phyloP scores from a whole-genome alignment of 2,329 filamentous ascomycete genomes.

The Penicillium capsulatum region DNA sequence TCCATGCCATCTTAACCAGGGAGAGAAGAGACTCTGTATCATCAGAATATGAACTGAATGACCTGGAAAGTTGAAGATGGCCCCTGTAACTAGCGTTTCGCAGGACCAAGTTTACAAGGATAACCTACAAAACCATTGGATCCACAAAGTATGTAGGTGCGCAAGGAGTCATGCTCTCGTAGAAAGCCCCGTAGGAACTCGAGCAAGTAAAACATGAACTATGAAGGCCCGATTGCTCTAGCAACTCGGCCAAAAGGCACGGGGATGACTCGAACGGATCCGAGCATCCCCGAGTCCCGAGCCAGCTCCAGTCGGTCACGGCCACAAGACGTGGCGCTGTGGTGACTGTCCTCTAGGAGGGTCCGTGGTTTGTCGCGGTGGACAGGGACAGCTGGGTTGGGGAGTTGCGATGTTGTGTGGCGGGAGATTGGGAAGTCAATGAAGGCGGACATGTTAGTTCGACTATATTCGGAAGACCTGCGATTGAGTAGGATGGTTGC shows the following conservation, averaged over 20 bases:
- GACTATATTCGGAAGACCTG: no score
- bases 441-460: not conserved
- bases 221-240: conserved; percentile 44
- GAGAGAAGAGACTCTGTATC: no score
- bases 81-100: no score
- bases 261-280: conserved; percentile 11
- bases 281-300: conserved; percentile 24
- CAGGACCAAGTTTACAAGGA: no score
- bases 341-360: conserved; percentile 36
- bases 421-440: not conserved
- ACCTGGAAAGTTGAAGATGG: no score
- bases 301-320: conserved; percentile 42
- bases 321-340: conserved; percentile 41
- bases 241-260: conserved; percentile 28
- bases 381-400: conserved; percentile 36
- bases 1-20: no score
- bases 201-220: conserved; percentile 42
- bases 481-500: no score
- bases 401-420: conserved; percentile 24
- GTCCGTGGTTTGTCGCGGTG: conserved; percentile 24
- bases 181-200: conserved; percentile 19
- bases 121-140: no score
- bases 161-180: conserved; percentile 48
- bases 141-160: conserved; percentile 45
- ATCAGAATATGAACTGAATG: no score